Conservation (phyloP, 2,329 filamentous ascomycete genomes). For the Dactylellina leptospora region DNA sequence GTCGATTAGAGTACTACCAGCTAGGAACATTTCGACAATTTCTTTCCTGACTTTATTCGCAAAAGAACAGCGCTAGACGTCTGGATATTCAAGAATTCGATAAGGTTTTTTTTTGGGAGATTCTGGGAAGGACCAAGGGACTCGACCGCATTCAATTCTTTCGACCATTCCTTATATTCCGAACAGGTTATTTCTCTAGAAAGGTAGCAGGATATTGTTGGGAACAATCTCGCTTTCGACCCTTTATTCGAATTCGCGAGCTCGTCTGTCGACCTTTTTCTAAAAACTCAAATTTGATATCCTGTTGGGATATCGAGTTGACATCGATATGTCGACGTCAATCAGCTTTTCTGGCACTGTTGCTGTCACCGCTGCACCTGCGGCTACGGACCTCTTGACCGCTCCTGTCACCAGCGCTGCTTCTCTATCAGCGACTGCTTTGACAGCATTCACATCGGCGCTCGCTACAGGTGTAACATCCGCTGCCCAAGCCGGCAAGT, state of each 20-base stretch:
- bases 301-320: not conserved
- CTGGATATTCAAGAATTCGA: conserved; percentile 24
- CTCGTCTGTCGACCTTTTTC: conserved; percentile 3
- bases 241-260: conserved; percentile 7
- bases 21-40: conserved; percentile 8
- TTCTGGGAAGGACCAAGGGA: no score
- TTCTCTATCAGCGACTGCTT: not conserved
- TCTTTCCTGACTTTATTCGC: conserved; percentile 19
- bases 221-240: conserved; percentile 20
- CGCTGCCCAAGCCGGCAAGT: conserved; percentile 3
- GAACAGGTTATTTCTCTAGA: conserved; percentile 1
- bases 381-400: conserved; percentile 22
- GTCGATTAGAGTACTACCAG: conserved; percentile 14
- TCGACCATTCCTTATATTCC: conserved; percentile 18
- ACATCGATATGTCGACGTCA: conserved; percentile 34
- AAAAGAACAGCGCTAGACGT: conserved; percentile 36
- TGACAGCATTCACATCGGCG: conserved; percentile 25
- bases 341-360: conserved; percentile 40
- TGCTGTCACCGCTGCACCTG: conserved; percentile 14
- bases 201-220: conserved; percentile 30
- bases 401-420: conserved; percentile 14
- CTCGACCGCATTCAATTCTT: conserved; percentile 25
- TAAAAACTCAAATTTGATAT: not conserved
- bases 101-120: conserved; percentile 13
- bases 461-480: conserved; percentile 13